Evolutionary conservation across 1,284 basidiomycete genomes (phyloP), one percentile per base, ranked within the genome.

Genomic region (Tranzscheliella williamsii): DNA sequence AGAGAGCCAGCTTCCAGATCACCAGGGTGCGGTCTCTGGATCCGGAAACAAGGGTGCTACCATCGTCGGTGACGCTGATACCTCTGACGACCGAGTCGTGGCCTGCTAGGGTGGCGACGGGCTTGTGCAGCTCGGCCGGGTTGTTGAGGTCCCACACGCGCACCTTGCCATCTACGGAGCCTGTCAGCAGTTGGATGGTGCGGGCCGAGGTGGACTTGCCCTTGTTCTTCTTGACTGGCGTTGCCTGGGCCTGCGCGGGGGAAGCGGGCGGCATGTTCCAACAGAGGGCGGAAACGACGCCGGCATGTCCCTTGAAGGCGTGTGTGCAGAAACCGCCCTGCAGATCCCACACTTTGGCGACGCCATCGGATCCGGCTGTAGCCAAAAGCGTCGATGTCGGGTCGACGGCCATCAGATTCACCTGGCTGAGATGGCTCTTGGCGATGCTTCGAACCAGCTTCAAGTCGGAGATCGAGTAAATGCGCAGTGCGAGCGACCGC

Each of bases 341-440:
- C 35, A 94, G 84, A 76, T 97, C 89, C 91, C 92, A 98, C 8
- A 99, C 89, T 81, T 97, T 97, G 46, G 96, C 94, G 17, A 90
- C 84, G 13, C 95, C 94, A 70, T 98, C 95, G 4, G 92, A 90
- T 8, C 91, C 89, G 1, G 93, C 95, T 6, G 94, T 95, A 2
- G 95, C 94, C 53, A 98, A 83, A 49, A 96, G 87, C 0, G 88
- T 87, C 1, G 86, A 90, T 21, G 89, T 91, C n/a, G 87, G 90
- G 81, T 88, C 94, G 21, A 85, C 79, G 49, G 83, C 83, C 60
- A 74, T 68, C 45, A 95, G 86, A 69, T 96, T 91, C 37, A 97
- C 88, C 16, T 94, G 94, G 5, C 92, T 89, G 42, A 91, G 87
- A 72, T 97, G 93, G 1, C 91, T 89, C 62, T 86, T 87, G 4